These are phyloP conservation scores for Kingdonia uniflora DNA, from an alignment of 164 flowering plant species.

Conservation along the genomic window DNA sequence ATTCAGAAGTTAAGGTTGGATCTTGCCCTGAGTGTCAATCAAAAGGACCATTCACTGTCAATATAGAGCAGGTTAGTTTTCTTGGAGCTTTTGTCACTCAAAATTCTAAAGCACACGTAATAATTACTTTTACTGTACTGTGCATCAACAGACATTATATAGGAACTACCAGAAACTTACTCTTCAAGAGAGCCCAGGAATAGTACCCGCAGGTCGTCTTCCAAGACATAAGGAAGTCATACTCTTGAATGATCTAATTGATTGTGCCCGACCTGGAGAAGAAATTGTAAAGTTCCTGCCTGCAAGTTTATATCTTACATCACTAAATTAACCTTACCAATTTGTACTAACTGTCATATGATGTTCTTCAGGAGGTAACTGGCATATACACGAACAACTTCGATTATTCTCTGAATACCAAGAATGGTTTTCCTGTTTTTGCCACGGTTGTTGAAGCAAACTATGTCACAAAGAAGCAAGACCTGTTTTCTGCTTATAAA, in stretches of 20 bases:
- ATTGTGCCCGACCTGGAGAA: constrained; percentile 99
- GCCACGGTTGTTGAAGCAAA: constrained; percentile 96
- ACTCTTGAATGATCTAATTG: constrained; percentile 89
- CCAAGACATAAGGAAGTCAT: constrained; percentile 99
- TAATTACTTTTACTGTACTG: background rate
- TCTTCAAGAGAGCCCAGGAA: constrained; percentile 96
- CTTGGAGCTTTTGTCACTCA: background rate
- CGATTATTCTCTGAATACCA: constrained; percentile 87
- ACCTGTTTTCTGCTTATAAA: constrained; percentile 94
- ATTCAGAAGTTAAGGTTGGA: constrained; percentile 95
- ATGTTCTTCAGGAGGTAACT: constrained; percentile 73
- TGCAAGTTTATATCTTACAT: background rate
- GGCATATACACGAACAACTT: constrained; percentile 93
- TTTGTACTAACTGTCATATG: background rate
- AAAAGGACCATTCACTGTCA: constrained; percentile 95
- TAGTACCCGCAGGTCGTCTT: constrained; percentile 91
- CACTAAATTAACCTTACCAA: constrained; percentile 1
- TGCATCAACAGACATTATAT: constrained; percentile 60
- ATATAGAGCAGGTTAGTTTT: constrained; percentile 74
- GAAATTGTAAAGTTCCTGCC: constrained; percentile 47
- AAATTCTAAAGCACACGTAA: too few species aligned
- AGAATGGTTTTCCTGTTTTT: constrained; percentile 97
- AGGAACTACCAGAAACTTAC: constrained; percentile 89
- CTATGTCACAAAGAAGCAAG: constrained; percentile 89
- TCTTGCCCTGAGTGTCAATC: constrained; percentile 99